phyloP scores from a whole-genome alignment of 306 rosid genomes.

The Medicago ruthenica region DNA sequence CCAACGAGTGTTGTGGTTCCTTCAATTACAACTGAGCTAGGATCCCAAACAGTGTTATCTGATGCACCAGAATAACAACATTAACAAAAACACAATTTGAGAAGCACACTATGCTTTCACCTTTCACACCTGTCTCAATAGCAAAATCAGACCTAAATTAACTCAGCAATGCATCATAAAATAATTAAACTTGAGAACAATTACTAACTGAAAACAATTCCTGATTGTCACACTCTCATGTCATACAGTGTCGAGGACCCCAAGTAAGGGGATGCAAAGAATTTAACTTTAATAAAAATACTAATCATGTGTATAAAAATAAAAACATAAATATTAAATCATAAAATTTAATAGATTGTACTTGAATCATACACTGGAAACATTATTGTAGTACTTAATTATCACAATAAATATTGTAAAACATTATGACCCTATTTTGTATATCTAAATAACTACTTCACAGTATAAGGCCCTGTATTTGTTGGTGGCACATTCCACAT shows the following conservation, averaged over 20 bases:
- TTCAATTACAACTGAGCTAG: slow-evolving; percentile 37
- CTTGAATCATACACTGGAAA: neutral
- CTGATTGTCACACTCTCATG: neutral
- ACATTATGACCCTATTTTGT: neutral
- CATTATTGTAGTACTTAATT: neutral
- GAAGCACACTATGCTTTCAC: slow-evolving; percentile 18
- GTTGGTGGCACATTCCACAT: slow-evolving; percentile 45
- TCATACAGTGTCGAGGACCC: neutral
- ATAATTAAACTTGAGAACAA: slow-evolving; percentile 22
- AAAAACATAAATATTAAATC: neutral
- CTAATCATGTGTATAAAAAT: neutral
- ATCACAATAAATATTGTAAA: neutral
- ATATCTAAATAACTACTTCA: slow-evolving; percentile 42
- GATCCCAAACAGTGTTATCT: neutral
- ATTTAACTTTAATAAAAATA: neutral
- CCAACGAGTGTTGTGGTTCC: slow-evolving; percentile 27
- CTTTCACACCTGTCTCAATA: slow-evolving; percentile 33
- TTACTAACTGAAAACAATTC: neutral
- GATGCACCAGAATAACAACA: neutral
- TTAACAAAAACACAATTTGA: neutral
- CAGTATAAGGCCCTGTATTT: slow-evolving; percentile 29
- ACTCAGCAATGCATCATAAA: slow-evolving; percentile 14
- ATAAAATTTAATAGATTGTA: neutral
- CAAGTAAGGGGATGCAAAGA: neutral
- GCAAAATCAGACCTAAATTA: slow-evolving; percentile 35